Evolutionary conservation across 202 grass and related monocot species (phyloP).

Genomic region (Dendrocalamus latiflorus): DNA sequence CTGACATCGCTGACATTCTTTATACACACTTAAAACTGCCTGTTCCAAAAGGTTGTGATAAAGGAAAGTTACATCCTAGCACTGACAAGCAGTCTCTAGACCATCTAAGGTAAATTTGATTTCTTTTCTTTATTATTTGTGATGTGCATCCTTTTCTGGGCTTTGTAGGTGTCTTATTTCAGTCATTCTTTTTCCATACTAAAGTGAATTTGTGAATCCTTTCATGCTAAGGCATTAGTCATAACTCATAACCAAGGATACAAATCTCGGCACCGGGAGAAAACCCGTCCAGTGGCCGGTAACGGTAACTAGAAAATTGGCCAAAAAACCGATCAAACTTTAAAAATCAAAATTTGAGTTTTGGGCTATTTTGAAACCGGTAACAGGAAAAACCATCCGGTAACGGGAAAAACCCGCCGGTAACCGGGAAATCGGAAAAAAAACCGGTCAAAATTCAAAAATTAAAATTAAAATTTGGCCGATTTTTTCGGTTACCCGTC

Average conservation of each 20-base stretch:
- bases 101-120: constrained; percentile 58
- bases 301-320: too few relatives aligned
- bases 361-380: too few relatives aligned
- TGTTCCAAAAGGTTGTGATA: constrained; percentile 58
- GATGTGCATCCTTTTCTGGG: not conserved
- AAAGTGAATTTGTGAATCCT: not conserved
- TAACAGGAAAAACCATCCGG: too few relatives aligned
- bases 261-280: too few relatives aligned
- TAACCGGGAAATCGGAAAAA: too few relatives aligned
- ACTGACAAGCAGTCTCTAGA: constrained; percentile 82
- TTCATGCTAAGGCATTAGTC: not conserved
- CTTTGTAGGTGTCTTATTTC: not conserved
- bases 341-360: too few relatives aligned
- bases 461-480: too few relatives aligned
- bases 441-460: too few relatives aligned
- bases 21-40: constrained; percentile 84
- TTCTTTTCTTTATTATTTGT: not conserved
- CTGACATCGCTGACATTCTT: constrained; percentile 85
- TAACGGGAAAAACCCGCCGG: too few relatives aligned
- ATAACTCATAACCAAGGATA: not conserved
- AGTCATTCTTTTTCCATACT: not conserved
- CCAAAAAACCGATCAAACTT: too few relatives aligned
- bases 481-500: too few relatives aligned
- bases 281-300: too few relatives aligned
- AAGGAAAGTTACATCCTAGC: constrained; percentile 92